Evolutionary conservation across 2,329 filamentous ascomycete genomes (phyloP).

Genomic region (Fusarium subglutinans): DNA sequence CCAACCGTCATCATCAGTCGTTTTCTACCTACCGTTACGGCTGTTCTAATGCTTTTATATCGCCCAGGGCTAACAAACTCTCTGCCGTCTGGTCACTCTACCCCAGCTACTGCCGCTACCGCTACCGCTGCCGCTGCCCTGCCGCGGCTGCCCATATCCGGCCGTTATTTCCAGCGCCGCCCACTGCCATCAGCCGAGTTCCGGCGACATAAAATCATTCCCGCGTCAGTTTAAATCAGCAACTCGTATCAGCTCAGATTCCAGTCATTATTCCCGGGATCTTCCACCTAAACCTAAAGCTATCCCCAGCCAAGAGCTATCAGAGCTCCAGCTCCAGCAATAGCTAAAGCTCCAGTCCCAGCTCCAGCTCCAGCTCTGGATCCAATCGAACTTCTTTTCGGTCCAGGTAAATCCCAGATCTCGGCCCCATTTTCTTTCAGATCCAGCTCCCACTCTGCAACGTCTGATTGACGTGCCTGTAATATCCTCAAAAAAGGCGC

Average conservation of each 20-base stretch:
- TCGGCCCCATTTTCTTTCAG: constrained; percentile 24
- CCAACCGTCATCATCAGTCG: background rate
- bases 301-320: constrained; percentile 8
- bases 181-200: constrained; percentile 36
- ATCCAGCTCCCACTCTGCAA: constrained; percentile 8
- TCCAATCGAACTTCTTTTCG: constrained; percentile 15
- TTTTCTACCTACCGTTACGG: background rate
- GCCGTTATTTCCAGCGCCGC: constrained; percentile 46
- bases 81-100: constrained; percentile 14
- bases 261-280: constrained; percentile 32
- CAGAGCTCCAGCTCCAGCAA: constrained; percentile 8
- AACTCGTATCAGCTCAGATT: constrained; percentile 13
- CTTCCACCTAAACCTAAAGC: constrained; percentile 6
- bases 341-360: constrained; percentile 23
- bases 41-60: constrained; percentile 1
- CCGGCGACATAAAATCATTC: constrained; percentile 24
- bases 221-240: constrained; percentile 8
- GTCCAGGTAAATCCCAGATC: constrained; percentile 23
- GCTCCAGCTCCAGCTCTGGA: constrained; percentile 15
- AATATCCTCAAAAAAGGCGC: constrained; percentile 19
- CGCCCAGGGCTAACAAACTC: constrained; percentile 16
- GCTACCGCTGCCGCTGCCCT: constrained; percentile 16
- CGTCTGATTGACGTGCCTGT: constrained; percentile 13
- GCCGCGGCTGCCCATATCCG: constrained; percentile 31
- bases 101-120: constrained; percentile 16